Conservation (phyloP, 345 rosid species). For the Salix viminalis region DNA sequence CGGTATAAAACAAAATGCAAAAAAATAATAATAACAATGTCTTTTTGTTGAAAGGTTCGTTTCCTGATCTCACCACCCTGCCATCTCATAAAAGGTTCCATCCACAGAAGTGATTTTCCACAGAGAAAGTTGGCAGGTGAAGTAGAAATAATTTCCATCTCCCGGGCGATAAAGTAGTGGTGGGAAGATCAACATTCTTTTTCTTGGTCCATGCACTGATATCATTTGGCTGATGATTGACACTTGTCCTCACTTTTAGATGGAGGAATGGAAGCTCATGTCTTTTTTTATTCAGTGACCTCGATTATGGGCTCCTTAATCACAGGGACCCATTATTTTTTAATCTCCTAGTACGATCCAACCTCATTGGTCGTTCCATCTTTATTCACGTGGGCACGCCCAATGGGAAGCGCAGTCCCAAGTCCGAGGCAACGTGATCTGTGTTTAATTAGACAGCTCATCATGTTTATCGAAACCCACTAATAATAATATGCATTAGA, state of each 20-base stretch:
- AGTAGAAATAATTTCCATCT: neutral
- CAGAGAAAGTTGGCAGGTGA: neutral
- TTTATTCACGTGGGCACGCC: constrained; percentile 33
- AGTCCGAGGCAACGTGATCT: constrained; percentile 3
- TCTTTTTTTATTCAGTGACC: constrained; percentile 8
- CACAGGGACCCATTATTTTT: neutral
- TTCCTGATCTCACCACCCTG: neutral
- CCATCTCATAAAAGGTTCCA: neutral
- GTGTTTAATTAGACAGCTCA: neutral
- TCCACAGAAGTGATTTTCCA: neutral
- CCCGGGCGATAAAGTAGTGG: neutral
- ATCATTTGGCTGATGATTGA: constrained; percentile 37
- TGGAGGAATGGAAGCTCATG: neutral
- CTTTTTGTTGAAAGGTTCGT: neutral
- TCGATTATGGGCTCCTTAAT: neutral
- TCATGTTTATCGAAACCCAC: neutral
- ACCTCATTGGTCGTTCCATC: constrained; percentile 14
- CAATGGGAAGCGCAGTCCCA: constrained; percentile 5
- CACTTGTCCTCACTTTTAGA: constrained; percentile 31
- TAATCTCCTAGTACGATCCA: neutral
- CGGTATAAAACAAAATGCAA: neutral
- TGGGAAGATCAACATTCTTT: neutral
- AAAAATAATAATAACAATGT: too few species aligned
- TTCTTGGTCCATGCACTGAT: constrained; percentile 10
- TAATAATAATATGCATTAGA: neutral